phyloP scores from a whole-genome alignment of 495 filamentous ascomycete genomes.

The Xylaria telfairii region DNA sequence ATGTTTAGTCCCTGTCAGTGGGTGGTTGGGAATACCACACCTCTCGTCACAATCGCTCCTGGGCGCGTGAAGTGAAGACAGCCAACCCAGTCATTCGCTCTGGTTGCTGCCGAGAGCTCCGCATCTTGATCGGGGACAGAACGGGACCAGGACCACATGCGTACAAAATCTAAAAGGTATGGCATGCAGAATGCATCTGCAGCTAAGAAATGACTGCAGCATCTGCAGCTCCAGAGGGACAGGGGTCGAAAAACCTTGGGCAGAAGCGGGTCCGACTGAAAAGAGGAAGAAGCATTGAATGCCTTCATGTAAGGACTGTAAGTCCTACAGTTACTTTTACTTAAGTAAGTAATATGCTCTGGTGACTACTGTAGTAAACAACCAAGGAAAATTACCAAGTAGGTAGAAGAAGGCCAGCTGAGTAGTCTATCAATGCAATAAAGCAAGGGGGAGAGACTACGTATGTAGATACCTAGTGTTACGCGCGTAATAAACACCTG shows the following conservation, averaged over 20 bases:
- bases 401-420: not conserved
- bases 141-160: constrained; percentile 23
- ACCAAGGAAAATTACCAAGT: not conserved
- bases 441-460: not conserved
- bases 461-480: not conserved
- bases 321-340: too few relatives aligned
- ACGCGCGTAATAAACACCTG: not conserved
- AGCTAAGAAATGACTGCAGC: constrained; percentile 31
- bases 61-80: not conserved
- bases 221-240: constrained; percentile 20
- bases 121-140: constrained; percentile 25
- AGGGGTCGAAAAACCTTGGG: constrained; percentile 12
- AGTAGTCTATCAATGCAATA: not conserved
- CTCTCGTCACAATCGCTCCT: not conserved
- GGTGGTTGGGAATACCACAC: constrained; percentile 27
- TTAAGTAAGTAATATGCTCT: not conserved
- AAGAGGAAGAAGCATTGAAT: not conserved
- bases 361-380: not conserved
- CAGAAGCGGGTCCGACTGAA: constrained; percentile 9
- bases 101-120: constrained; percentile 27
- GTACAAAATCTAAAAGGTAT: constrained; percentile 30
- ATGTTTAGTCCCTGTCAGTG: constrained; percentile 16
- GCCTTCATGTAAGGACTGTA: not conserved
- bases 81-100: constrained; percentile 19
- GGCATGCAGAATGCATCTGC: constrained; percentile 31